A percentile compares a stretch with the other conserved stretches of the same genome.
phyloP scores from a whole-genome alignment of 768 basidiomycete genomes.

The Rhodotorula diobovata region DNA sequence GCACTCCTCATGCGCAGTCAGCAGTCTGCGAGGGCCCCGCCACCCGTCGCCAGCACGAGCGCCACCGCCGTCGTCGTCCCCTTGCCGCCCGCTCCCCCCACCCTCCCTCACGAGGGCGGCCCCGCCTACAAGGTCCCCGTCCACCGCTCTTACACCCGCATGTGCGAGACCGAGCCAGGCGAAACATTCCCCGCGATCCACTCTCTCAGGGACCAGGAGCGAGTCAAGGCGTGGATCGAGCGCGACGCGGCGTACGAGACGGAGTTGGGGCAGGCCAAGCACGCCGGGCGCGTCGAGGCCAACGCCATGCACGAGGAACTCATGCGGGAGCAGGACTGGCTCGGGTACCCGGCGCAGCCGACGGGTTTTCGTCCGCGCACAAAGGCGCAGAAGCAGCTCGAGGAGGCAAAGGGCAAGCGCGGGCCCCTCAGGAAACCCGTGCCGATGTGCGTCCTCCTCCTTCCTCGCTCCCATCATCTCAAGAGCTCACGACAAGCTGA shows the following conservation, averaged over 20 bases:
- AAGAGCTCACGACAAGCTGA: not conserved
- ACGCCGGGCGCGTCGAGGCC: not conserved
- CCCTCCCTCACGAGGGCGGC: not conserved
- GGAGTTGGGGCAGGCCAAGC: constrained; percentile 4
- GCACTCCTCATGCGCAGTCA: constrained; percentile 6
- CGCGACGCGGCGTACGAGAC: constrained; percentile 29
- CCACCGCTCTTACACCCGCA: not conserved
- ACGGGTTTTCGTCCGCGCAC: constrained; percentile 10
- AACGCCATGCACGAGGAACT: constrained; percentile 15
- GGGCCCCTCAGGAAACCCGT: constrained; percentile 23
- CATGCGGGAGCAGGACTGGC: constrained; percentile 37
- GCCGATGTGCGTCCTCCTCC: constrained; percentile 1
- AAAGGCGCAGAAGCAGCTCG: constrained; percentile 12
- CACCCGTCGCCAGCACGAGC: not conserved
- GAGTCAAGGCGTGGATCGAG: constrained; percentile 31
- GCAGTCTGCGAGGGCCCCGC: not conserved
- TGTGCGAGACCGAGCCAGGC: constrained; percentile 19
- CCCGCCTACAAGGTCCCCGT: constrained; percentile 26
- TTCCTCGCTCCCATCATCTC: no score
- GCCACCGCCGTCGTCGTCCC: not conserved
- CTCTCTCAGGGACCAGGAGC: constrained; percentile 2
- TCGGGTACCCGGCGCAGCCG: constrained; percentile 14
- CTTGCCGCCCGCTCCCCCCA: not conserved
- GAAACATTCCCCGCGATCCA: constrained; percentile 27
- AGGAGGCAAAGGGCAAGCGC: constrained; percentile 16